Conservation (phyloP, 345 rosid genomes). For the Populus davidiana region DNA sequence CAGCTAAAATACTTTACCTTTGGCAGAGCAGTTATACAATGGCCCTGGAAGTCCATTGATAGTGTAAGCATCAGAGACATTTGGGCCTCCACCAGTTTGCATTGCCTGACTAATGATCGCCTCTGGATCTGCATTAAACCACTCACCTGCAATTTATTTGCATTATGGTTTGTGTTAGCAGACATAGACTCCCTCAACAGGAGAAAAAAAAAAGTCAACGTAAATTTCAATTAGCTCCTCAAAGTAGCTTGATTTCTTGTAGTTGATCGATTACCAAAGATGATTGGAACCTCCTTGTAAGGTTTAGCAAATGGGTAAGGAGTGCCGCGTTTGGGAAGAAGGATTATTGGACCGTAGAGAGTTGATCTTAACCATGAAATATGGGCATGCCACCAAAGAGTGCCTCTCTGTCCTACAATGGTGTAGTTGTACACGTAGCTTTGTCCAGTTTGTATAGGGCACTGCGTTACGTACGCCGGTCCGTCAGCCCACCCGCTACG, state of each 20-base stretch:
- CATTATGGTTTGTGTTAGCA: not conserved
- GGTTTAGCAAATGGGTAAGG: conserved; percentile 17
- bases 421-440: conserved; percentile 21
- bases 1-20: no score
- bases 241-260: not conserved
- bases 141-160: conserved; percentile 11
- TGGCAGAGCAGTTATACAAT: conserved; percentile 13
- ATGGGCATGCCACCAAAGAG: conserved; percentile 23
- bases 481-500: conserved; percentile 20
- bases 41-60: conserved; percentile 18
- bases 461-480: conserved; percentile 14
- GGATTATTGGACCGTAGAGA: conserved; percentile 6
- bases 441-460: conserved; percentile 18
- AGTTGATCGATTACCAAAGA: conserved; percentile 6
- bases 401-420: conserved; percentile 18
- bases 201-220: not conserved
- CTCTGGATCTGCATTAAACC: conserved; percentile 18
- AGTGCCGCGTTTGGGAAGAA: conserved; percentile 12
- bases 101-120: conserved; percentile 12
- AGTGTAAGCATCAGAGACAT: conserved; percentile 19
- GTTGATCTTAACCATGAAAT: conserved; percentile 18
- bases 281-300: conserved; percentile 15
- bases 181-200: not conserved
- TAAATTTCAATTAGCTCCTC: not conserved
- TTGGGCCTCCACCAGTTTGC: conserved; percentile 20